phyloP scores from a whole-genome alignment of 2,329 filamentous ascomycete species.

The Teratosphaeria pseudoeucalypti region DNA sequence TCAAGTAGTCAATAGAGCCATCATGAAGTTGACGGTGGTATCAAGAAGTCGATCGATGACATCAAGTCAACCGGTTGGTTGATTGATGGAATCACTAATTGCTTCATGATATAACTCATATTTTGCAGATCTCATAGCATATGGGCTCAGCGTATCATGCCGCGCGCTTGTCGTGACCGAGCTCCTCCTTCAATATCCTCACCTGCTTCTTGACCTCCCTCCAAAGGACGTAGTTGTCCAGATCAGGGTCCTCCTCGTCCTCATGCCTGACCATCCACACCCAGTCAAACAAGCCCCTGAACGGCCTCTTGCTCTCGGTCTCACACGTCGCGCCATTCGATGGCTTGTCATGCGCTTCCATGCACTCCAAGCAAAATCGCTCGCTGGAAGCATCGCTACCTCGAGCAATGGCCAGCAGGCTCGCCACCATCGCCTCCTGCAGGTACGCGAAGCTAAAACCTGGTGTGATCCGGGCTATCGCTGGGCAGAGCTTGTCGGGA shows the following conservation, averaged over 20 bases:
- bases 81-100: not conserved
- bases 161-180: constrained; percentile 28
- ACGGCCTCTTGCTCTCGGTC: constrained; percentile 11
- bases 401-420: constrained; percentile 48
- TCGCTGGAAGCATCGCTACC: constrained; percentile 31
- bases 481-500: constrained; percentile 45
- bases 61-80: no score
- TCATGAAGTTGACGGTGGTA: no score
- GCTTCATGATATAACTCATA: not conserved
- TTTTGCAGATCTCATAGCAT: not conserved
- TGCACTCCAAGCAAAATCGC: constrained; percentile 18
- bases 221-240: constrained; percentile 48
- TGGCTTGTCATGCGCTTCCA: constrained; percentile 13
- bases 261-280: constrained; percentile 20
- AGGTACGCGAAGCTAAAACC: constrained; percentile 62
- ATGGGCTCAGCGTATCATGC: not conserved
- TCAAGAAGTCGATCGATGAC: no score
- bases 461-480: constrained; percentile 52
- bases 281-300: constrained; percentile 20
- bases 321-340: constrained; percentile 14
- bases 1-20: no score
- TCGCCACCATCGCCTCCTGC: constrained; percentile 58
- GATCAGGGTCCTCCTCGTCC: constrained; percentile 29
- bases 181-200: constrained; percentile 48
- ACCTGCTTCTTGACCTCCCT: constrained; percentile 55